phyloP scores from a whole-genome alignment of 163 green algal species.

The Chlorella variabilis region DNA sequence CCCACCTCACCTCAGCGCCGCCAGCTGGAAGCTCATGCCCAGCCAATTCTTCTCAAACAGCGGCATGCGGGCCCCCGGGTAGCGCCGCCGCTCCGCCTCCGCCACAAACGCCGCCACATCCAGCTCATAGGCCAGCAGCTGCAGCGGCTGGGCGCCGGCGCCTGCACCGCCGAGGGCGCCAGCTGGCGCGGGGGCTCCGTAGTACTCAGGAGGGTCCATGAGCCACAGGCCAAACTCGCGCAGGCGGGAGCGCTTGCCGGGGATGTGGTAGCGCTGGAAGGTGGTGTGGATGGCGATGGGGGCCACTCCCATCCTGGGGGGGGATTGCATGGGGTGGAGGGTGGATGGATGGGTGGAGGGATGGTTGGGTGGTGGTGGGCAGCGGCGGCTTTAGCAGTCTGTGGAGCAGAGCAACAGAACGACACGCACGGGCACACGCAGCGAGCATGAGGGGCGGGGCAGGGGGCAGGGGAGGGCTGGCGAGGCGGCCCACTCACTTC shows the following conservation, averaged over 20 bases:
- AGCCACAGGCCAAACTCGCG: constrained; percentile 15
- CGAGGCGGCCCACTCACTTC: constrained; percentile 14
- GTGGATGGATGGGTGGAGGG: background rate
- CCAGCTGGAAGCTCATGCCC: constrained; percentile 11
- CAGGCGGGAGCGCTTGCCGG: background rate
- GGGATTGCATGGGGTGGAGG: background rate
- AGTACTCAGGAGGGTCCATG: constrained; percentile 4
- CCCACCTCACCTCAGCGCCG: background rate
- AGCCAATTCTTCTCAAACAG: constrained; percentile 21
- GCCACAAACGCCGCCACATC: background rate
- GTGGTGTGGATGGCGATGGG: constrained; percentile 17
- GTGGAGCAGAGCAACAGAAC: background rate
- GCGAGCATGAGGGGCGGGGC: no score
- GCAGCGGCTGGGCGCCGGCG: background rate
- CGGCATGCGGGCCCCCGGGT: background rate
- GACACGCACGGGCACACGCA: background rate
- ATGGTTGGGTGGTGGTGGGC: background rate
- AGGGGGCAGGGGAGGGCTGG: no score
- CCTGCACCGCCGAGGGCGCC: no score
- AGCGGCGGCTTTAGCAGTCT: no score
- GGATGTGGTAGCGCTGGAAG: constrained; percentile 13
- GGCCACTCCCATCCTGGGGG: background rate
- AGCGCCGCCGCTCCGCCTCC: background rate
- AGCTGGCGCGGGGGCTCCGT: background rate
- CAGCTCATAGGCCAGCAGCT: constrained; percentile 1